A percentile compares a stretch with the other conserved stretches of the same genome.
phyloP scores from a whole-genome alignment of 2,329 filamentous ascomycete species.

The Didymella exigua region DNA sequence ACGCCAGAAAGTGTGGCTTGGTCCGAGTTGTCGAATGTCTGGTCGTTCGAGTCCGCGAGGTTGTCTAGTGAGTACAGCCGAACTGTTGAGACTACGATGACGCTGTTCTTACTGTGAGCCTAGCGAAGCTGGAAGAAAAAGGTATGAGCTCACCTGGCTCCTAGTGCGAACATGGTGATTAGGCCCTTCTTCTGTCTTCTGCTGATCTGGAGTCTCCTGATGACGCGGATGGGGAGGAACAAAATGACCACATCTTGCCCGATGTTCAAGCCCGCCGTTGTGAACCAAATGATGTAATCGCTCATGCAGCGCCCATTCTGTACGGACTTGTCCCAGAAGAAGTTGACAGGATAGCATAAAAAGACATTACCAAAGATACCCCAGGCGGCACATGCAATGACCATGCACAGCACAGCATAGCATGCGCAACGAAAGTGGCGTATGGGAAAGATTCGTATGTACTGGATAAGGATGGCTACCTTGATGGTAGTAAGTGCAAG shows the following conservation, averaged over 20 bases:
- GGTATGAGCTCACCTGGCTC: constrained; percentile 42
- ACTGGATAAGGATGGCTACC: constrained; percentile 42
- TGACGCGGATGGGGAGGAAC: constrained; percentile 38
- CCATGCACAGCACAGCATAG: constrained; percentile 34
- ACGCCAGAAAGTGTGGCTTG: constrained; percentile 42
- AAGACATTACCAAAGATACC: constrained; percentile 43
- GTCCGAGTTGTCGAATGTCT: constrained; percentile 41
- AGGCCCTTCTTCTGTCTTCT: constrained; percentile 45
- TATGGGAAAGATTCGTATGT: constrained; percentile 39
- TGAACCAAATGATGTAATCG: constrained; percentile 38
- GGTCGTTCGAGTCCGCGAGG: constrained; percentile 36
- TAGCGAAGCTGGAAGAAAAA: not conserved
- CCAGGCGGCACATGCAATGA: constrained; percentile 36
- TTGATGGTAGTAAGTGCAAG: constrained; percentile 42
- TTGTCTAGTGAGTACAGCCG: constrained; percentile 39
- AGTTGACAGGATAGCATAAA: constrained; percentile 39
- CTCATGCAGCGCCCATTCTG: constrained; percentile 38
- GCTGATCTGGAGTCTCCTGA: constrained; percentile 42
- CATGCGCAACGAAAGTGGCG: constrained; percentile 37
- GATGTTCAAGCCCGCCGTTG: constrained; percentile 42
- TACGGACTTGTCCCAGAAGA: constrained; percentile 42
- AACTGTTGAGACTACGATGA: constrained; percentile 42
- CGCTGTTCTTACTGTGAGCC: constrained; percentile 28
- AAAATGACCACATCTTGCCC: constrained; percentile 42
- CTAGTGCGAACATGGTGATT: constrained; percentile 46